Evolutionary conservation across 805 yeast genomes (phyloP), one percentile per base, ranked within the genome.

Genomic region (Lipomyces yamanashiensis): DNA sequence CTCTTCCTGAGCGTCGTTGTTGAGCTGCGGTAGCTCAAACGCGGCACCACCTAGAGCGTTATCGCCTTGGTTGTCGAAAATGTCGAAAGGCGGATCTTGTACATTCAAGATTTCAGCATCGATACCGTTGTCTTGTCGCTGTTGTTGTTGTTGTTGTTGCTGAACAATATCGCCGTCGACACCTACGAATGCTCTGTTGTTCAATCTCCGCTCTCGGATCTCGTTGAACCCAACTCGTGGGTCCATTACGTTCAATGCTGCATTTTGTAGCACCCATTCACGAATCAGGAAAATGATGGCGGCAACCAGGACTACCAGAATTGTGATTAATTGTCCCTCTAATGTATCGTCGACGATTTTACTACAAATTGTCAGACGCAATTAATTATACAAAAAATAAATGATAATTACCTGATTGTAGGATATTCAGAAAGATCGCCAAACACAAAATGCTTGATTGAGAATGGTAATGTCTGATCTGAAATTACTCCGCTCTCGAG

Each of bases 261-360:
- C 73, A 61, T 72, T 73, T 53, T 74, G 76, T 19, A 74, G 50
- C 12, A 75, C 72, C 78, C 78, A 75, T 39, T 75, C 78, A 13
- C 76, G 68, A 21, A 74, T 74, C 43, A 74, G 62, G 66, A 87
- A 80, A 13, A 80, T 56, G 9, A 80, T 64, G 37, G 80, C 79
- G 28, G 83, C 71, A 7, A 75, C 53, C 1, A 80, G 65, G 7
- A 77, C 65, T 7, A 73, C 58, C 21, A 67, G 37, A 13, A 71
- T 62, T 2, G 74, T 63, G n/a, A 72, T 63, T 15, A 70, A 64
- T 48, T 71, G 75, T 10, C 76, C 77, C 52, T 74, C 74, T 13
- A 72, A 63, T 7, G 64, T 54, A 53, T 71, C 73, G 28, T 58
- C 48, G 21, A 65, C 34, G 4, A 65, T 36, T 45, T 65, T 63